Conservation (phyloP, 495 filamentous ascomycete species). For the Chaetomium fimeti region DNA sequence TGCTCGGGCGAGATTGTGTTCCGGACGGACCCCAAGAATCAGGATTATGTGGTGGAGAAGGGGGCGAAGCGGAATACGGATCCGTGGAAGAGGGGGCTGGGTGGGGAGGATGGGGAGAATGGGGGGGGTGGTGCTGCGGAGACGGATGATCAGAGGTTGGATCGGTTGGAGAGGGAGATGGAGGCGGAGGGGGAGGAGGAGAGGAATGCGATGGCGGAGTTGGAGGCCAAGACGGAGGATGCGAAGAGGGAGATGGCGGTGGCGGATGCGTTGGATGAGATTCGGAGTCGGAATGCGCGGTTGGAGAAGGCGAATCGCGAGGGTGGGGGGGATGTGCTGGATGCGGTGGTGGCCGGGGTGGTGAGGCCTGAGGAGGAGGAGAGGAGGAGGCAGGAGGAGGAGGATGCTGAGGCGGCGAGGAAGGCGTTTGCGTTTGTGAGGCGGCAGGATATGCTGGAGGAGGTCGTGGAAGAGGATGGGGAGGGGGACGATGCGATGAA, state of each 20-base stretch:
- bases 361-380: slow-evolving; percentile 49
- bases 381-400: slow-evolving; percentile 65
- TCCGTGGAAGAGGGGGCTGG: slow-evolving; percentile 71
- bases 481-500: slow-evolving; percentile 9
- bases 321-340: slow-evolving; percentile 45
- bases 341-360: slow-evolving; percentile 43
- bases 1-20: slow-evolving; percentile 91
- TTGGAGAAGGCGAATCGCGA: slow-evolving; percentile 71
- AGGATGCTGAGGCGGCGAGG: slow-evolving; percentile 82
- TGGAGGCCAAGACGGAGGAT: slow-evolving; percentile 85
- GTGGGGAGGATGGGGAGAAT: too few relatives aligned
- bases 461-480: slow-evolving; percentile 46
- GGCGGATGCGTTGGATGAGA: slow-evolving; percentile 94
- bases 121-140: slow-evolving; percentile 46
- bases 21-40: slow-evolving; percentile 90
- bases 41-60: slow-evolving; percentile 71
- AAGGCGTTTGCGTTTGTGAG: slow-evolving; percentile 68
- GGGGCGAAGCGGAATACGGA: slow-evolving; percentile 94
- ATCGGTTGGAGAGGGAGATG: slow-evolving; percentile 75
- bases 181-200: slow-evolving; percentile 65
- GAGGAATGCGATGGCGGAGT: slow-evolving; percentile 82
- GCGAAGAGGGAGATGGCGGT: slow-evolving; percentile 97
- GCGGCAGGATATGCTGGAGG: slow-evolving; percentile 45
- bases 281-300: slow-evolving; percentile 83
- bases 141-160: slow-evolving; percentile 84